phyloP scores from a whole-genome alignment of 2,329 filamentous ascomycete species.

The Dendrostoma leiphaemia region DNA sequence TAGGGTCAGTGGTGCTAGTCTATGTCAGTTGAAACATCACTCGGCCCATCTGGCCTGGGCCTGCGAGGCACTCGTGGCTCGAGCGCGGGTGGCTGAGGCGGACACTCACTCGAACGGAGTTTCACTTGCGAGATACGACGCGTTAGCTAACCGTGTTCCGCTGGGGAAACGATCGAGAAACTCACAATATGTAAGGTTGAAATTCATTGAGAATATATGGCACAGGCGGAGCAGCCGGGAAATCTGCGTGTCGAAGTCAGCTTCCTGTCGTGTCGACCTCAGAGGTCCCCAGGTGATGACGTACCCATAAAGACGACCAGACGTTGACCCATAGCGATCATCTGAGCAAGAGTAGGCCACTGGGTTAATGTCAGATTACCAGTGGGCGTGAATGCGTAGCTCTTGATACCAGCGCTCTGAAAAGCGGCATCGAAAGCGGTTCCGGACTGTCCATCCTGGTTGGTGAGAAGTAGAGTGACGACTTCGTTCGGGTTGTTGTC shows the following conservation, averaged over 20 bases:
- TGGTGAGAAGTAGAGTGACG: constrained; percentile 62
- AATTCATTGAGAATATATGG: constrained; percentile 65
- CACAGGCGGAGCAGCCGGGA: constrained; percentile 32
- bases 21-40: not conserved
- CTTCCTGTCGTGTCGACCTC: not conserved
- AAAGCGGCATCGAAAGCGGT: constrained; percentile 55
- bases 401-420: constrained; percentile 50
- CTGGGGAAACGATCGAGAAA: accelerated
- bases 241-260: constrained; percentile 1
- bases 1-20: constrained; percentile 45
- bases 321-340: constrained; percentile 62
- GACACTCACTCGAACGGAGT: constrained; percentile 57
- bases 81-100: too few relatives aligned
- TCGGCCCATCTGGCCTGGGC: too few relatives aligned
- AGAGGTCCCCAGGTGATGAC: not conserved
- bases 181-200: constrained; percentile 38
- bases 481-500: constrained; percentile 59
- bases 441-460: constrained; percentile 55
- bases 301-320: constrained; percentile 69
- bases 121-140: constrained; percentile 39
- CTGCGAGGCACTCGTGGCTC: not conserved
- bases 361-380: constrained; percentile 39
- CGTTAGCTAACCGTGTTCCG: not conserved
- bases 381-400: constrained; percentile 56
- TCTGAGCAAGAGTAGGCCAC: constrained; percentile 67